phyloP scores from a whole-genome alignment of 129 eudicot species.

The Solidago caesia region DNA sequence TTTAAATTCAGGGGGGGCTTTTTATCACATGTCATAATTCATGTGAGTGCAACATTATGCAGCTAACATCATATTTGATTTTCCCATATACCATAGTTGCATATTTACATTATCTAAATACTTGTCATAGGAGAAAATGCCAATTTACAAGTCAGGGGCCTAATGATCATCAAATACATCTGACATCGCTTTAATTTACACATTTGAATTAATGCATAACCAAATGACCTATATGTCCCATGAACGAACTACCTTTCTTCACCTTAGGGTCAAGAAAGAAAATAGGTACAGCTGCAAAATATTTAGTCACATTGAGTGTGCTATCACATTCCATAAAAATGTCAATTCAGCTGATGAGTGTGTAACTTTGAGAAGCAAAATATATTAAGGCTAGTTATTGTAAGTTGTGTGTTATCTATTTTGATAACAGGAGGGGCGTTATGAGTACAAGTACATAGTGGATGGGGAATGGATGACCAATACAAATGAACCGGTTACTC shows the following conservation, averaged over 20 bases:
- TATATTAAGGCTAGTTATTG: conserved; percentile 6
- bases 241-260: neutral
- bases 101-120: too few relatives aligned
- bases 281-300: neutral
- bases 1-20: too few relatives aligned
- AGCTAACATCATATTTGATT: too few relatives aligned
- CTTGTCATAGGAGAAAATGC: neutral
- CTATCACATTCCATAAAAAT: neutral
- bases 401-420: neutral
- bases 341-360: too few relatives aligned
- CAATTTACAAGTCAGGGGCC: neutral
- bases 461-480: conserved; percentile 87
- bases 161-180: neutral
- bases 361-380: neutral
- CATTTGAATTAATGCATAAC: neutral
- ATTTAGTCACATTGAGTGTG: neutral
- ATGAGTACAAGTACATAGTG: conserved; percentile 91
- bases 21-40: too few relatives aligned
- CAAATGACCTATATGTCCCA: neutral
- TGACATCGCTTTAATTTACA: neutral
- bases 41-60: too few relatives aligned
- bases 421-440: conserved; percentile 67
- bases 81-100: too few relatives aligned
- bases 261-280: neutral
- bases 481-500: conserved; percentile 54